Conservation (phyloP, 2,329 filamentous ascomycete genomes). For the Monosporascus sp. region DNA sequence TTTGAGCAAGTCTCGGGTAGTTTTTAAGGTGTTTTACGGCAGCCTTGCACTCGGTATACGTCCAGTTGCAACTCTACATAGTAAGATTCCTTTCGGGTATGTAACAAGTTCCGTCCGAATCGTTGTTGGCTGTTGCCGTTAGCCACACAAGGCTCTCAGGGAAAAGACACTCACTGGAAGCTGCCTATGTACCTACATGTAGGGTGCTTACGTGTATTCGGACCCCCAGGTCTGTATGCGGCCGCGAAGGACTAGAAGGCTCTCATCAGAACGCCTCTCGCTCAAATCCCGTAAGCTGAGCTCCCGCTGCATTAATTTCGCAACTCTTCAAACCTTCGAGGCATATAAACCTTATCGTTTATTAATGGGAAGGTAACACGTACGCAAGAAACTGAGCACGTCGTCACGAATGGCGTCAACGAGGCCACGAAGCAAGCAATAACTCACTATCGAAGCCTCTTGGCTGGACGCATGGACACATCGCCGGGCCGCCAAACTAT, state of each 20-base stretch:
- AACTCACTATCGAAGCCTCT: too few species aligned
- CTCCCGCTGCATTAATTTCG: not conserved
- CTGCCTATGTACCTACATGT: too few species aligned
- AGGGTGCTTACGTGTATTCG: too few species aligned
- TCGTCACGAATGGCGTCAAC: not conserved
- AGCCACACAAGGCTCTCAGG: constrained; percentile 7
- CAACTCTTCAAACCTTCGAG: not conserved
- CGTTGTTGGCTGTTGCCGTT: too few species aligned
- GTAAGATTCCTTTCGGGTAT: not conserved
- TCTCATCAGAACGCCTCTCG: not conserved
- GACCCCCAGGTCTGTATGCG: too few species aligned
- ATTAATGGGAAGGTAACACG: not conserved
- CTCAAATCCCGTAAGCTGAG: not conserved
- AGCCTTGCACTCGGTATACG: not conserved
- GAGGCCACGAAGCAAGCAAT: not conserved
- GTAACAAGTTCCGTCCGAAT: too few species aligned
- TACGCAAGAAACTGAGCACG: not conserved
- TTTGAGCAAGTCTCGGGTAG: too few species aligned
- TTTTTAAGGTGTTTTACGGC: not conserved
- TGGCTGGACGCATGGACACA: too few species aligned
- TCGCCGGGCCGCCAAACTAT: too few species aligned
- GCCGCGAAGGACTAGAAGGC: not conserved
- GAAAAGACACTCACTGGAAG: too few species aligned
- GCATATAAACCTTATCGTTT: not conserved
- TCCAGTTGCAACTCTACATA: not conserved